These are phyloP conservation scores for Batrachochytrium dendrobatidis DNA, from an alignment of 371 early-diverging fungal genomes.

Conservation along the genomic window DNA sequence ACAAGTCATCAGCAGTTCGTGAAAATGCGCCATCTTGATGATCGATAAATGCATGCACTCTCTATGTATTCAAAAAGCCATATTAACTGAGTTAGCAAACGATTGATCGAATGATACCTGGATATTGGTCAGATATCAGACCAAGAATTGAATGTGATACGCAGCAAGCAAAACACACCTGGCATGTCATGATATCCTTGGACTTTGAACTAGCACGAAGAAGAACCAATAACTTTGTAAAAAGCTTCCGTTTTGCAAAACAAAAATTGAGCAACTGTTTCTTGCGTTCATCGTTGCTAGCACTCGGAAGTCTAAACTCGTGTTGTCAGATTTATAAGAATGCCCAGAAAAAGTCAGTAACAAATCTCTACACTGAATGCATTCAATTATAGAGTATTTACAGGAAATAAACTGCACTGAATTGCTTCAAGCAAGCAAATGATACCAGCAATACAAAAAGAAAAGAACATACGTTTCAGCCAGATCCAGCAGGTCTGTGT, in stretches of 20 bases:
- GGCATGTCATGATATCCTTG: neutral
- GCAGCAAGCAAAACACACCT: neutral
- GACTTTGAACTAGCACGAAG: conserved; percentile 21
- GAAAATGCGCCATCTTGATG: conserved; percentile 17
- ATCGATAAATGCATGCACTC: conserved; percentile 18
- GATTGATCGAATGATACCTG: too few relatives aligned
- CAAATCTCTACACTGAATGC: too few relatives aligned
- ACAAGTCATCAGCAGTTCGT: conserved; percentile 1
- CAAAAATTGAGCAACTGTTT: conserved; percentile 14
- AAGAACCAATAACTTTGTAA: conserved; percentile 31
- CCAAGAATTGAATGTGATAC: too few relatives aligned
- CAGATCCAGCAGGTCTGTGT: conserved; percentile 18
- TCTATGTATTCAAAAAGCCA: conserved; percentile 7
- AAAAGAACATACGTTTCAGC: conserved; percentile 16
- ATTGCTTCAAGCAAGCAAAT: neutral
- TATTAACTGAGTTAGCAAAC: too few relatives aligned
- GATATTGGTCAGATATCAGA: too few relatives aligned
- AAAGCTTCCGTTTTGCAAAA: conserved; percentile 15
- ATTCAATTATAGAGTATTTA: too few relatives aligned
- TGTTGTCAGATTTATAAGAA: too few relatives aligned
- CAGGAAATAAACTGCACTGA: too few relatives aligned
- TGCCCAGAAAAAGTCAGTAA: too few relatives aligned
- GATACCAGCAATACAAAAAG: neutral
- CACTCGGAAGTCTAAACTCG: conserved; percentile 16
- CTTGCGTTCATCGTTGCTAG: conserved; percentile 14